These are phyloP conservation scores for Mortierella polycephala DNA, from an alignment of 371 early-diverging fungal genomes.

Conservation along the genomic window DNA sequence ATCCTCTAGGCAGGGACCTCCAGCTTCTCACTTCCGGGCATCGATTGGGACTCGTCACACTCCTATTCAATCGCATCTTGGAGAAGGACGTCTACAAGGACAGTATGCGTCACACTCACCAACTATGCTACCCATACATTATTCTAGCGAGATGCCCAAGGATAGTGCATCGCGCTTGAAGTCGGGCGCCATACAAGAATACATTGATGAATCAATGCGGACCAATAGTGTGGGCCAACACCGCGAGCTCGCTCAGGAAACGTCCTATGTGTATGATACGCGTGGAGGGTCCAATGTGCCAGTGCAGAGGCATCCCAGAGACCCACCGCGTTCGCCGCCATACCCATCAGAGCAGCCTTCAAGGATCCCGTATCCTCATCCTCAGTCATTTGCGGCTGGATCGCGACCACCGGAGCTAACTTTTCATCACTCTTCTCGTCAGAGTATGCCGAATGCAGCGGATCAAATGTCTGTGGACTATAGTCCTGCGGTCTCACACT, in stretches of 20 bases:
- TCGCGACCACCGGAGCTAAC: background rate
- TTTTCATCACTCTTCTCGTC: conserved; percentile 8
- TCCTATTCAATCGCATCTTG: background rate
- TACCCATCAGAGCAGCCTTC: background rate
- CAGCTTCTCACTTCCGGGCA: background rate
- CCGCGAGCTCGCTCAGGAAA: background rate
- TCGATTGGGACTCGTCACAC: background rate
- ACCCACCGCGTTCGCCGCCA: background rate
- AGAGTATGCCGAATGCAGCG: background rate
- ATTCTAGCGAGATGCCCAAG: background rate
- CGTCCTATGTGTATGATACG: background rate
- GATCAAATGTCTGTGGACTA: conserved; percentile 1
- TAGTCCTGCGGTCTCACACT: background rate
- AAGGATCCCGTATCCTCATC: background rate
- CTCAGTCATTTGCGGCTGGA: conserved; percentile 1
- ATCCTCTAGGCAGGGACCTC: conserved; percentile 1
- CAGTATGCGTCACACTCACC: background rate
- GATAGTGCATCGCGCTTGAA: background rate
- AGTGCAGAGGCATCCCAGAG: conserved; percentile 4
- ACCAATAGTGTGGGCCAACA: background rate
- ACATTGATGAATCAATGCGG: conserved; percentile 1
- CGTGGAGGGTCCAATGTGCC: background rate
- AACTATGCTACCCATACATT: background rate
- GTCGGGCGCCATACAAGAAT: background rate
- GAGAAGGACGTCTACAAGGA: background rate